These are phyloP conservation scores for Dictyostelium discoideum DNA, from an alignment of 78 protist genomes.

Conservation along the genomic window DNA sequence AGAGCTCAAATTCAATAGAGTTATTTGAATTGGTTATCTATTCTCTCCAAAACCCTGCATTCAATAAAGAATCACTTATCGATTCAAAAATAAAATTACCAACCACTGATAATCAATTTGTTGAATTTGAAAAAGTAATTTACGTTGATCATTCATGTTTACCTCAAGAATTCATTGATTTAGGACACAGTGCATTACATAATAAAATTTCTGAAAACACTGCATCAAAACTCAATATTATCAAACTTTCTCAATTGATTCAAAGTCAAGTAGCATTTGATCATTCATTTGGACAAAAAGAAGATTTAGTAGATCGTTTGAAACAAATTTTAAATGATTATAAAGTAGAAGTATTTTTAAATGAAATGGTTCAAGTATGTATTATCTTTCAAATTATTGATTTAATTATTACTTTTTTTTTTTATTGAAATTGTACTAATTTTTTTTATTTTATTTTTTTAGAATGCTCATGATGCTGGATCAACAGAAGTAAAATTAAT, in stretches of 20 bases:
- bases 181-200: neutral
- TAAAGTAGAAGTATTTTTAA: neutral
- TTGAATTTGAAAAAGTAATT: neutral
- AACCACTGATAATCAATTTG: neutral
- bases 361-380: constrained; percentile 77
- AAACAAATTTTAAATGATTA: constrained; percentile 11
- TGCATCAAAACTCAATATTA: neutral
- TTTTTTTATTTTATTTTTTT: neutral
- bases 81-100: neutral
- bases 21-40: neutral
- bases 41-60: neutral
- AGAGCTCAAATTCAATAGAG: neutral
- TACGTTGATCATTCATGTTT: neutral
- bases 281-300: constrained; percentile 17
- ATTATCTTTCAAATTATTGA: neutral
- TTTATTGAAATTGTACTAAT: neutral
- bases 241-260: neutral
- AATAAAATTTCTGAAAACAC: neutral
- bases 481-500: constrained; percentile 60
- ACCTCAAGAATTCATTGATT: neutral
- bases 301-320: constrained; percentile 1
- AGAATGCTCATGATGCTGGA: constrained; percentile 90
- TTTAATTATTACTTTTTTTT: neutral
- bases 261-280: neutral
- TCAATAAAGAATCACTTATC: neutral